Conservation (phyloP, 2,329 filamentous ascomycete genomes). For the Delphinella strobiligena region DNA sequence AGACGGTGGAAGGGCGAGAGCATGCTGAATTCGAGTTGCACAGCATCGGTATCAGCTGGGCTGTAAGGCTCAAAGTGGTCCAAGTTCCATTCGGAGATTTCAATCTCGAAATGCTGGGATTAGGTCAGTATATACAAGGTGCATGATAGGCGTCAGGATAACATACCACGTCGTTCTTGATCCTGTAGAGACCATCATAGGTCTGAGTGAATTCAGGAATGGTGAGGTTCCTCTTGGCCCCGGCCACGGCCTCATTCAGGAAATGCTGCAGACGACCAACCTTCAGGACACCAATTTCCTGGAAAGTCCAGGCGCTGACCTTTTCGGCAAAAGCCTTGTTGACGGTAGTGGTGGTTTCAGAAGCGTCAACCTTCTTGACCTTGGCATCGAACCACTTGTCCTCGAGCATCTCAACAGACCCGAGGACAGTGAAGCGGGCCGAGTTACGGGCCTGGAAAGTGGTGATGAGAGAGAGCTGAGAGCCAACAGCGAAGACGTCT, state of each 20-base stretch:
- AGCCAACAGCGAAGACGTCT: conserved; percentile 73
- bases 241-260: conserved; percentile 30
- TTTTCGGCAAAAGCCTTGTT: conserved; percentile 81
- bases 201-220: conserved; percentile 24
- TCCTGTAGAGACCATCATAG: conserved; percentile 82
- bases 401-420: conserved; percentile 75
- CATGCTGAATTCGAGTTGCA: conserved; percentile 98
- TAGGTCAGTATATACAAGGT: conserved; percentile 15
- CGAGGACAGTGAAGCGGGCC: conserved; percentile 74
- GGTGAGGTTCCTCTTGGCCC: conserved; percentile 26
- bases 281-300: conserved; percentile 80
- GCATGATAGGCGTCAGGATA: neutral
- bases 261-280: conserved; percentile 76
- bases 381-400: conserved; percentile 79
- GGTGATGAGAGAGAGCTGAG: conserved; percentile 75
- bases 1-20: conserved; percentile 94
- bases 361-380: conserved; percentile 45
- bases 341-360: conserved; percentile 50
- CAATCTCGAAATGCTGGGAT: conserved; percentile 67
- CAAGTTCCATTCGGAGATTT: conserved; percentile 72
- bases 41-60: conserved; percentile 53
- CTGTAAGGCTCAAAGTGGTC: conserved; percentile 65
- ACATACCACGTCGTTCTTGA: conserved; percentile 95
- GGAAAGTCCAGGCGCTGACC: conserved; percentile 89
- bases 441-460: conserved; percentile 86